Conservation (phyloP, 108 stramenopile species). For the Pinguiococcus pyrenoidosus region DNA sequence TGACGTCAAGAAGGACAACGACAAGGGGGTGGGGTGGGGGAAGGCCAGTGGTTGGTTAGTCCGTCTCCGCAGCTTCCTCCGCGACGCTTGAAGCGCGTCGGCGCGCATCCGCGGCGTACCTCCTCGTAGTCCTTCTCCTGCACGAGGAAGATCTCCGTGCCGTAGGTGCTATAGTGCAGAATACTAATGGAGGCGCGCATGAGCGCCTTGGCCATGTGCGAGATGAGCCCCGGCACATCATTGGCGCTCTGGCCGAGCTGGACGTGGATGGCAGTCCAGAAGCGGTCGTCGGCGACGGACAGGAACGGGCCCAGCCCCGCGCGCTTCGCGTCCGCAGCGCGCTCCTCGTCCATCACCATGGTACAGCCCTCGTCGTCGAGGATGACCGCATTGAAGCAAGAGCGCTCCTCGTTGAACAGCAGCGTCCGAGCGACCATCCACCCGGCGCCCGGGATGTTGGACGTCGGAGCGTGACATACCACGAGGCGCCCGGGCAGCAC, state of each 20-base stretch:
- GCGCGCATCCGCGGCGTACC: background rate
- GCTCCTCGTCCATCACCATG: background rate
- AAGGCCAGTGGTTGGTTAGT: background rate
- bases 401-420: no score
- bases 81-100: background rate
- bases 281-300: background rate
- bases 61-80: background rate
- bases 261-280: background rate
- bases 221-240: background rate
- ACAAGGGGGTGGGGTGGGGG: no score
- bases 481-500: no score
- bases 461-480: no score
- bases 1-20: no score
- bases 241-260: background rate
- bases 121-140: background rate
- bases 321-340: background rate
- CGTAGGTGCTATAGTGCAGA: constrained; percentile 5
- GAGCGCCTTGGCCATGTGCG: background rate
- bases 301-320: background rate
- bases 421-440: no score
- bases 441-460: no score
- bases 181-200: background rate
- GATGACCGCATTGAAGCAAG: no score
- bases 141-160: constrained; percentile 7
- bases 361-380: background rate